Conservation (phyloP, 805 yeast species). For the Candida maris region DNA sequence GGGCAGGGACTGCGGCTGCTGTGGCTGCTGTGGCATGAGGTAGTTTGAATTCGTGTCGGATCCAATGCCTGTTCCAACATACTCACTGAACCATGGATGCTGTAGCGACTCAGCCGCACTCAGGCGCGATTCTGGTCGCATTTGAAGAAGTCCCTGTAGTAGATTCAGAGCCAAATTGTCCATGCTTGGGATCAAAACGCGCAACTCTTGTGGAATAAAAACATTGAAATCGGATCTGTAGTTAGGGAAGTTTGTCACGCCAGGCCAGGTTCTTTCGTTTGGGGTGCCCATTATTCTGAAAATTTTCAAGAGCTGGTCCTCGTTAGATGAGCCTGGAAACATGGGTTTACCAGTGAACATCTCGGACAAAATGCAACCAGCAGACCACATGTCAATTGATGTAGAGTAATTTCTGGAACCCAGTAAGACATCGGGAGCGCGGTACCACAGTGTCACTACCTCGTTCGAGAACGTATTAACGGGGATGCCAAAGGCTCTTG, state of each 20-base stretch:
- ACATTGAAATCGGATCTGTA: slow-evolving; percentile 80
- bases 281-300: slow-evolving; percentile 97
- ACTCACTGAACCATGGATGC: slow-evolving; percentile 82
- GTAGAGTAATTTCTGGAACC: slow-evolving; percentile 96
- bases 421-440: slow-evolving; percentile 94
- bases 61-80: slow-evolving; percentile 31
- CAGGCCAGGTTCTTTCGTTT: slow-evolving; percentile 95
- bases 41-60: slow-evolving; percentile 1
- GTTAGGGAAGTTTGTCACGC: slow-evolving; percentile 85
- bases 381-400: slow-evolving; percentile 97
- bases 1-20: not conserved
- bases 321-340: slow-evolving; percentile 94
- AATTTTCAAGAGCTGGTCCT: slow-evolving; percentile 88
- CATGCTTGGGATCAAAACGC: slow-evolving; percentile 61
- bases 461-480: slow-evolving; percentile 96
- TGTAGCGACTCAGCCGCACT: slow-evolving; percentile 60
- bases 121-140: slow-evolving; percentile 59
- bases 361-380: slow-evolving; percentile 96
- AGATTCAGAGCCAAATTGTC: slow-evolving; percentile 69
- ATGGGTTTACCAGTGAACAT: slow-evolving; percentile 98
- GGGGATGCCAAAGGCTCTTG: slow-evolving; percentile 97
- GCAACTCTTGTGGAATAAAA: slow-evolving; percentile 84
- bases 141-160: slow-evolving; percentile 53
- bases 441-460: slow-evolving; percentile 96
- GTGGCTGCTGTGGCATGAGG: not conserved